Evolutionary conservation across 768 basidiomycete genomes (phyloP).

Genomic region (Serendipita sp.): DNA sequence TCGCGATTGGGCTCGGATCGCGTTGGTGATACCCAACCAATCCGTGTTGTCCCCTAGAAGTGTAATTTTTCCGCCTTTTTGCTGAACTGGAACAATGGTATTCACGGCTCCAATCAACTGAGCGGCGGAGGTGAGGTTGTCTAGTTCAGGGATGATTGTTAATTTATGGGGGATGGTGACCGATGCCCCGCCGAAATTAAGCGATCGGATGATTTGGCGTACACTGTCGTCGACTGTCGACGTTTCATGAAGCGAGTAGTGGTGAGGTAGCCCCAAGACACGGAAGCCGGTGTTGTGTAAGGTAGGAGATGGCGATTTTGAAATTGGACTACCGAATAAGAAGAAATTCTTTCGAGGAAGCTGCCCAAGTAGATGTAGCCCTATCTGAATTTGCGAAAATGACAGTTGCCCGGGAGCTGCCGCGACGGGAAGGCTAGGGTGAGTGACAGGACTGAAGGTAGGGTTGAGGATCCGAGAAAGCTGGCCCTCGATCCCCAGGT

Average conservation of each 20-base stretch:
- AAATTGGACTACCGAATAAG: conserved; percentile 81
- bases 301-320: conserved; percentile 79
- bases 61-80: conserved; percentile 27
- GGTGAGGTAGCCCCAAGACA: conserved; percentile 67
- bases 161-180: conserved; percentile 96
- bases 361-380: conserved; percentile 64
- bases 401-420: conserved; percentile 92
- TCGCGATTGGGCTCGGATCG: conserved; percentile 31
- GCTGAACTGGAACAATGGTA: conserved; percentile 52
- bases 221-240: conserved; percentile 46
- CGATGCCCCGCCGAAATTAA: conserved; percentile 84
- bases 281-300: conserved; percentile 83
- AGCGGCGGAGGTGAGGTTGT: conserved; percentile 65
- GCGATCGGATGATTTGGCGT: conserved; percentile 39
- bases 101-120: conserved; percentile 87
- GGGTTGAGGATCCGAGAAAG: conserved; percentile 76
- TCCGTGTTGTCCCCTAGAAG: conserved; percentile 92
- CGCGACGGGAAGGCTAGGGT: conserved; percentile 65
- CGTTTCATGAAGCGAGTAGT: conserved; percentile 68
- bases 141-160: conserved; percentile 71
- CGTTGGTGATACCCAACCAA: conserved; percentile 71
- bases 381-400: conserved; percentile 70
- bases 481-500: conserved; percentile 82
- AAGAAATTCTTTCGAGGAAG: conserved; percentile 61
- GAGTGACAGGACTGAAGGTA: conserved; percentile 80